Conservation (phyloP, 495 filamentous ascomycete genomes). For the Trichoderma asperelloides region DNA sequence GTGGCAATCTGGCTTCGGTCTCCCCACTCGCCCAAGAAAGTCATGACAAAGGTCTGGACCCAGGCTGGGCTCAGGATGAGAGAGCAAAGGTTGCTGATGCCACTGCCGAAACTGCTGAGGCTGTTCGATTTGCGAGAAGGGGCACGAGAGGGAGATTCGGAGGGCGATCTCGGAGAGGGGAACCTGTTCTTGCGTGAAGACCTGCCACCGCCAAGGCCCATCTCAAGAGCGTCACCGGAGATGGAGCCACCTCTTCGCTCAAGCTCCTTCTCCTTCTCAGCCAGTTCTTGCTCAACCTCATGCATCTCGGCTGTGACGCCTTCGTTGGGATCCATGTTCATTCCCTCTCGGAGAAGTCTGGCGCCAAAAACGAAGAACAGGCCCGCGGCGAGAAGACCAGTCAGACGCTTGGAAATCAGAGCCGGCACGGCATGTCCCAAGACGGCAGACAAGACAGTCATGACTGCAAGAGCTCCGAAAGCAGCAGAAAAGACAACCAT, state of each 20-base stretch:
- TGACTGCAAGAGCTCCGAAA: constrained; percentile 79
- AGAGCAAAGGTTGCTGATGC: constrained; percentile 78
- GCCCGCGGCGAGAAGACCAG: constrained; percentile 72
- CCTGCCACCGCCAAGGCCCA: constrained; percentile 42
- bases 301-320: constrained; percentile 93
- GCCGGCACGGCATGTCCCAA: constrained; percentile 89
- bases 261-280: constrained; percentile 75
- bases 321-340: constrained; percentile 77
- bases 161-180: constrained; percentile 50
- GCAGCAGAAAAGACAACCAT: constrained; percentile 89
- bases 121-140: constrained; percentile 31
- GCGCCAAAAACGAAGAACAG: constrained; percentile 85
- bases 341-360: constrained; percentile 77
- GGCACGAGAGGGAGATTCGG: constrained; percentile 36
- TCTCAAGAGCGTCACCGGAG: constrained; percentile 56
- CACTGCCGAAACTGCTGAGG: constrained; percentile 33
- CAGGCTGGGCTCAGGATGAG: constrained; percentile 87
- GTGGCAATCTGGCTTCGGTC: constrained; percentile 97
- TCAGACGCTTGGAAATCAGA: constrained; percentile 79
- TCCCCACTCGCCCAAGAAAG: constrained; percentile 96
- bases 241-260: constrained; percentile 44
- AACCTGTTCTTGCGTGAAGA: constrained; percentile 51
- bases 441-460: constrained; percentile 96
- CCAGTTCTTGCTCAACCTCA: constrained; percentile 89
- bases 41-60: constrained; percentile 99